Evolutionary conservation across 2,329 filamentous ascomycete genomes (phyloP), one percentile per base, ranked within the genome.

Genomic region (Phaeoacremonium minimum): DNA sequence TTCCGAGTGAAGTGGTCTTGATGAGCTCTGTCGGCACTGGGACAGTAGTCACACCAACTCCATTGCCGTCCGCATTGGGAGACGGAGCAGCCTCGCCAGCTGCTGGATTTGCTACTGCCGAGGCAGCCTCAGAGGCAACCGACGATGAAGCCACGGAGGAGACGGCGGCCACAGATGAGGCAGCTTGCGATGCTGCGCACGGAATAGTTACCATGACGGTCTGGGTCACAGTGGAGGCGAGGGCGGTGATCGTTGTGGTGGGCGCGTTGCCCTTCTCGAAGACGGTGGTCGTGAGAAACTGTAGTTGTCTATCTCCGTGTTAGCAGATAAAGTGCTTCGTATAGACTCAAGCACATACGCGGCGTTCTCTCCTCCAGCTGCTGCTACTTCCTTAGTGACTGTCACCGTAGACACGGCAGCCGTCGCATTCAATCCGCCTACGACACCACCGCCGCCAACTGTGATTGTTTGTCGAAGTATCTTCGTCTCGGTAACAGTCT

Each of bases 221-320:
- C 38, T 51, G 47, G 18, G 50, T 56, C 17, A 56, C 47, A 15
- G 52, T 56, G 5, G 45, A 46, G 7, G 50, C 50, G 12, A 57
- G 43, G 15, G 58, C 55, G 5, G 64, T 66, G 32, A 63, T 52
- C 5, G 61, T 67, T 15, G 64, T 49, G 15, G 60, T 62, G 13
- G 44, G 38, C 12, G 41, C 32, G 11, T 41, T 7, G 15, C 58
- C 60, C 15, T 48, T 49, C 6, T 37, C 51, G 33, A 52, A 59
- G 17, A 61, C 50, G 5, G 59, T 64, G 7, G 47, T 55, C 14
- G 60, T 63, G n/a, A 63, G 42, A 46, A 63, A 57, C 5, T 60
- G 58, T 9, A 61, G 44, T 44, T 60, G 57, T 12, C 43, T 44
- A 15, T 28, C 40, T 18, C 40, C 42, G 15, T 17, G 36, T 46